Conservation (phyloP, 306 rosid species). For the Albizia julibrissin region DNA sequence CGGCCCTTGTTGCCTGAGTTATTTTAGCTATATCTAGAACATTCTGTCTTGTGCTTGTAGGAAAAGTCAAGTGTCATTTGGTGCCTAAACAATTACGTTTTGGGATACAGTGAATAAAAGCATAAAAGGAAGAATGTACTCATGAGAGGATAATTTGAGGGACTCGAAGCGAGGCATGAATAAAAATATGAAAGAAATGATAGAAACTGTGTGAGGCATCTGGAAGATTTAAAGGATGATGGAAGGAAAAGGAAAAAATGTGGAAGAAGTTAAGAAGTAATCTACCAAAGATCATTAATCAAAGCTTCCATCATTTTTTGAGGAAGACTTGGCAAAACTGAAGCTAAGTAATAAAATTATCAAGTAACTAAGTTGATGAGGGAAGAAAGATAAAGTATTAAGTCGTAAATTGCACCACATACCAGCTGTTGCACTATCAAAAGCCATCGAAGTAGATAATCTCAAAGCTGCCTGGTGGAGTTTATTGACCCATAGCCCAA, state of each 20-base stretch:
- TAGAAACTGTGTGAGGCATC: not conserved
- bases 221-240: not conserved
- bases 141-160: not conserved
- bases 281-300: not conserved
- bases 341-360: not conserved
- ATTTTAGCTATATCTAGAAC: not conserved
- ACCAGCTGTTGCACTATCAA: not conserved
- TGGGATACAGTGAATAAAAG: not conserved
- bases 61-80: not conserved
- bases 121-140: not conserved
- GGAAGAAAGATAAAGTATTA: not conserved
- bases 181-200: not conserved
- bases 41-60: not conserved
- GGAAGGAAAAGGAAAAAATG: not conserved
- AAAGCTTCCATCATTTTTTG: not conserved
- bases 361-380: not conserved
- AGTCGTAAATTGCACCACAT: not conserved
- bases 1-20: conserved; percentile 10
- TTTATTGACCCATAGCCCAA: not conserved
- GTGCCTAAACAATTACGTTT: not conserved
- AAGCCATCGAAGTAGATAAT: not conserved
- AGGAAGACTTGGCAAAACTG: not conserved
- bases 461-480: not conserved
- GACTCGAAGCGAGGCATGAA: not conserved
- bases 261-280: not conserved